Percentiles rank a stretch among this genome's conserved stretches.
Evolutionary conservation across 129 eudicot genomes (phyloP).

Genomic region (Deinandra increscens): DNA sequence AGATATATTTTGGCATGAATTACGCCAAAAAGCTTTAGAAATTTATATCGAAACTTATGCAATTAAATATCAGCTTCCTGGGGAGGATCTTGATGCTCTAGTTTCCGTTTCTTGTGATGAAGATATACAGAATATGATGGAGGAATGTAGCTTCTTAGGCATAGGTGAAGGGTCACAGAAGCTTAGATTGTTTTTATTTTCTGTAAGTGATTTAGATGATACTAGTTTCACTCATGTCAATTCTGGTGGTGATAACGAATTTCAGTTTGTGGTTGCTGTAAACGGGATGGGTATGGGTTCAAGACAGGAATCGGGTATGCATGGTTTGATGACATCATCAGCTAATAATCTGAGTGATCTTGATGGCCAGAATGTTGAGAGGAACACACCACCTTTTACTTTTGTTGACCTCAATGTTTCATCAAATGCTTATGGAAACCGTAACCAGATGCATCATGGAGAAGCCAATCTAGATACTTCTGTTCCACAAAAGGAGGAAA

Average conservation of each 20-base stretch:
- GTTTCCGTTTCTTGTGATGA: conserved; percentile 90
- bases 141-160: conserved; percentile 67
- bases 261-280: conserved; percentile 89
- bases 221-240: conserved; percentile 56
- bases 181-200: conserved; percentile 83
- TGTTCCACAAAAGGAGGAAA: conserved; percentile 40
- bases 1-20: conserved; percentile 67
- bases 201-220: conserved; percentile 73
- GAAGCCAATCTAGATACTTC: conserved; percentile 43
- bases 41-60: conserved; percentile 55
- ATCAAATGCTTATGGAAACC: conserved; percentile 31
- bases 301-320: conserved; percentile 47
- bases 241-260: conserved; percentile 77
- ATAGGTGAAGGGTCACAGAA: conserved; percentile 70
- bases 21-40: conserved; percentile 60
- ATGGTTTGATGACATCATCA: conserved; percentile 56
- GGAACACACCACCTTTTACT: conserved; percentile 35
- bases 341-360: conserved; percentile 58
- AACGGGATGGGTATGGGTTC: conserved; percentile 82
- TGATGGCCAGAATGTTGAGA: conserved; percentile 40
- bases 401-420: conserved; percentile 33
- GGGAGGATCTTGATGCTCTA: conserved; percentile 95
- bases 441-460: conserved; percentile 35
- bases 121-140: conserved; percentile 94
- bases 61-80: conserved; percentile 90